Evolutionary conservation across 768 basidiomycete species (phyloP), one percentile per base, ranked within the genome.

Genomic region (Terana coerulea): DNA sequence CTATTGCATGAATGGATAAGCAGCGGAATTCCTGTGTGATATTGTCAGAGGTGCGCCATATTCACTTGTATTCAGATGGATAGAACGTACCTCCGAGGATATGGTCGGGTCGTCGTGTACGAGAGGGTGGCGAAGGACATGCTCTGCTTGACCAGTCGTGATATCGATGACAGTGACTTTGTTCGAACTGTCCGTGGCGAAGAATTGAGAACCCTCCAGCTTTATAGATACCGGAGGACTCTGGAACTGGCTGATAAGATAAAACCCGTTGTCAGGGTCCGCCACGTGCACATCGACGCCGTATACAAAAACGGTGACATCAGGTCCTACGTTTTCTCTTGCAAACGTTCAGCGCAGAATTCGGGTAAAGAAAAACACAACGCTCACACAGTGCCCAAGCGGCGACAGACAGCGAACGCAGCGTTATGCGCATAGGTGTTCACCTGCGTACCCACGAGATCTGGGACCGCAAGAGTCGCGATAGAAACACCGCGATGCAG

Each of bases 391-490:
- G n/a, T 1, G 15, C 7, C 21, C 31, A 9, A 33, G 48, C 54
- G 1, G 58, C 58, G 41, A 83, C 64, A 2, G 75, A 75, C 1
- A 84, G 47, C n/a, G 0, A 69, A 61, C 10, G 65, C 73, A 0
- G 66, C 37, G 44, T 66, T 65, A 12, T 52, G 54, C 0, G 64
- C 56, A 29, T 71, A 69, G 3, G 71, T 67, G 51, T 83, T 84
- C 34, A 82, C 64, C 5, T 70, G 68, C 55, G 79, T 63, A 9
- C 75, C 73, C n/a, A 70, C 64, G 35, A 76, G 71, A 66, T 67
- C 4, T 58, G 63, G 26, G 72, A 28, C 48, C 59, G 31, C 56
- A 59, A 72, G 69, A 5, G 66, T 59, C 1, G 81, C 81, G 29
- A 81, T 59, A 54, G 75, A 79, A 7, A 44, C 55, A 0, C 76